Evolutionary conservation across 441 rosid genomes (phyloP).

Genomic region (Capsella rubella): DNA sequence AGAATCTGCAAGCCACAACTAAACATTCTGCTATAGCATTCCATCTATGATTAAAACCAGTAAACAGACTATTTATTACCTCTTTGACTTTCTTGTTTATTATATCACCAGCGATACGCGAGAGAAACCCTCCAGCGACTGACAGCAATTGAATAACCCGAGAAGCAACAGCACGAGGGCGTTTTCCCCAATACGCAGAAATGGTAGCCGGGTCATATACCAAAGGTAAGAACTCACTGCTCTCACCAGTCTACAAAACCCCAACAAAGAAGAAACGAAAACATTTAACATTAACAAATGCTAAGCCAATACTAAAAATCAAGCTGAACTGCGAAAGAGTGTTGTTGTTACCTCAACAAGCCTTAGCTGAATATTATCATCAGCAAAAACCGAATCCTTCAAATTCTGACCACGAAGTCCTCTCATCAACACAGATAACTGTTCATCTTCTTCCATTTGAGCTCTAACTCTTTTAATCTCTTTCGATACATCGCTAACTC

Average conservation of each 20-base stretch:
- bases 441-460: slow-evolving; percentile 94
- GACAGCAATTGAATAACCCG: slow-evolving; percentile 79
- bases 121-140: slow-evolving; percentile 97
- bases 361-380: slow-evolving; percentile 70
- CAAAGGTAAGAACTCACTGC: slow-evolving; percentile 90
- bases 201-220: slow-evolving; percentile 95
- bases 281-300: slow-evolving; percentile 4
- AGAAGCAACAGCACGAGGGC: slow-evolving; percentile 91
- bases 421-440: slow-evolving; percentile 78
- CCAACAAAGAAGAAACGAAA: slow-evolving; percentile 13
- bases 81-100: slow-evolving; percentile 88
- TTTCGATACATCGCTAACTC: slow-evolving; percentile 82
- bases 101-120: slow-evolving; percentile 72
- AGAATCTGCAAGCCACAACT: slow-evolving; percentile 1
- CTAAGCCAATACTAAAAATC: not conserved
- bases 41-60: not conserved
- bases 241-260: slow-evolving; percentile 72
- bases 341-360: slow-evolving; percentile 77
- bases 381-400: slow-evolving; percentile 84
- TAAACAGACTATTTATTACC: slow-evolving; percentile 50
- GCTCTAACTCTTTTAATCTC: slow-evolving; percentile 95
- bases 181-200: slow-evolving; percentile 93
- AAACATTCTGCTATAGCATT: not conserved
- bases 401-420: slow-evolving; percentile 95
- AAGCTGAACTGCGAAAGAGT: not conserved